Evolutionary conservation across 306 rosid genomes (phyloP).

Genomic region (Prunus salicina): DNA sequence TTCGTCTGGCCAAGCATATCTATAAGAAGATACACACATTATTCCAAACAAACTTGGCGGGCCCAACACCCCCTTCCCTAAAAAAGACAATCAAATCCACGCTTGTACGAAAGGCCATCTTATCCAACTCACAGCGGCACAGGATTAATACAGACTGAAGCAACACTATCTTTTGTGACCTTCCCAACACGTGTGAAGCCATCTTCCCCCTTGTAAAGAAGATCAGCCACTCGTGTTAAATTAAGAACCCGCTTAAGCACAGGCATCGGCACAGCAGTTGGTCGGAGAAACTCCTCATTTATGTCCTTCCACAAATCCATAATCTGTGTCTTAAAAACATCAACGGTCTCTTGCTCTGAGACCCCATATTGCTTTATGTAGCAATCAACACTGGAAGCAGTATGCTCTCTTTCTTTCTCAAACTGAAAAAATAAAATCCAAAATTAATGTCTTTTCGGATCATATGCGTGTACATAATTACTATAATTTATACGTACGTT

Average conservation of each 20-base stretch:
- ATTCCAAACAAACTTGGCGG: no score
- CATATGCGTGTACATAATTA: background rate
- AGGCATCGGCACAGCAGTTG: background rate
- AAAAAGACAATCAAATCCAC: no score
- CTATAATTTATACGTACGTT: background rate
- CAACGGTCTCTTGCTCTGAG: background rate
- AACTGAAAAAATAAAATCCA: background rate
- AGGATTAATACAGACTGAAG: background rate
- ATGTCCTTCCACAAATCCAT: constrained; percentile 2
- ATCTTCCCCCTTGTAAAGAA: background rate
- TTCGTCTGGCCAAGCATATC: no score
- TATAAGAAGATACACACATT: no score
- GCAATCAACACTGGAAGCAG: constrained; percentile 2
- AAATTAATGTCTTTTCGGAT: background rate
- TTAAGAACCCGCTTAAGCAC: background rate
- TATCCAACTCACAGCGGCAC: background rate
- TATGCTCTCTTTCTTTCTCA: background rate
- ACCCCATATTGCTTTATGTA: constrained; percentile 1
- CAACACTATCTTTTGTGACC: background rate
- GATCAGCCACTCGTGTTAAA: background rate
- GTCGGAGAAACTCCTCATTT: background rate
- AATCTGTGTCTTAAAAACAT: background rate
- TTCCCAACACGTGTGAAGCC: constrained; percentile 1
- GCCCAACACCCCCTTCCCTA: no score
- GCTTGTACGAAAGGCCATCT: no score